phyloP scores from a whole-genome alignment of 2,329 filamentous ascomycete genomes.

The Periconia sp. region DNA sequence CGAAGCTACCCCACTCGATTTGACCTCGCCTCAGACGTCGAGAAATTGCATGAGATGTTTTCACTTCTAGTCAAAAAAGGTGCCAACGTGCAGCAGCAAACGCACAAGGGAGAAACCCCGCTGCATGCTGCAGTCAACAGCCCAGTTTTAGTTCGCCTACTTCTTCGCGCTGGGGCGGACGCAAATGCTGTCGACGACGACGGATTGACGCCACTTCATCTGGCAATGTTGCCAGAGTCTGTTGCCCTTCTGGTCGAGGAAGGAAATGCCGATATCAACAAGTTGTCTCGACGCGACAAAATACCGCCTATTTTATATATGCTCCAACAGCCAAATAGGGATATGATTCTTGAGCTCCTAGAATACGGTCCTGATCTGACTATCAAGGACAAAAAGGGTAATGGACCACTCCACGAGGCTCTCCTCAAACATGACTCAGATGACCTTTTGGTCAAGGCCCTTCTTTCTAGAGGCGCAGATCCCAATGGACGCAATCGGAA shows the following conservation, averaged over 20 bases:
- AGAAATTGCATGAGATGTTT: not conserved
- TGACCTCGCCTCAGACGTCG: not conserved
- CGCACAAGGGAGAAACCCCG: not conserved
- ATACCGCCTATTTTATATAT: slow-evolving; percentile 4
- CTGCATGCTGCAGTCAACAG: slow-evolving; percentile 10
- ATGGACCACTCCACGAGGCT: slow-evolving; percentile 8
- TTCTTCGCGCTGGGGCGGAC: slow-evolving; percentile 16
- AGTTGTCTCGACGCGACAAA: not conserved
- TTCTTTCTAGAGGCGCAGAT: slow-evolving; percentile 12
- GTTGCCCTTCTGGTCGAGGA: slow-evolving; percentile 8
- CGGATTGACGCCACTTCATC: slow-evolving; percentile 8
- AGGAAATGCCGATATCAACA: slow-evolving; percentile 11
- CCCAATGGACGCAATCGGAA: slow-evolving; percentile 6
- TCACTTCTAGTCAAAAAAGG: slow-evolving; percentile 8
- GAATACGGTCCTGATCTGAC: slow-evolving; percentile 10
- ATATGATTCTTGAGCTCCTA: slow-evolving; percentile 6
- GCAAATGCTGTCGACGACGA: slow-evolving; percentile 7
- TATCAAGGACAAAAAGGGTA: slow-evolving; percentile 7
- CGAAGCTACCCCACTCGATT: no score
- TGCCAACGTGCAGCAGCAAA: slow-evolving; percentile 9
- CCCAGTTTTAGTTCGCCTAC: slow-evolving; percentile 4
- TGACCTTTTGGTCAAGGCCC: not conserved
- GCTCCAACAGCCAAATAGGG: not conserved
- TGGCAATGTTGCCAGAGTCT: not conserved
- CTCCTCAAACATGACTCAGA: not conserved